A percentile compares a stretch with the other conserved stretches of the same genome.
These are phyloP conservation scores for Emericellopsis atlantica DNA, from an alignment of 2,329 filamentous ascomycete genomes.

Conservation along the genomic window DNA sequence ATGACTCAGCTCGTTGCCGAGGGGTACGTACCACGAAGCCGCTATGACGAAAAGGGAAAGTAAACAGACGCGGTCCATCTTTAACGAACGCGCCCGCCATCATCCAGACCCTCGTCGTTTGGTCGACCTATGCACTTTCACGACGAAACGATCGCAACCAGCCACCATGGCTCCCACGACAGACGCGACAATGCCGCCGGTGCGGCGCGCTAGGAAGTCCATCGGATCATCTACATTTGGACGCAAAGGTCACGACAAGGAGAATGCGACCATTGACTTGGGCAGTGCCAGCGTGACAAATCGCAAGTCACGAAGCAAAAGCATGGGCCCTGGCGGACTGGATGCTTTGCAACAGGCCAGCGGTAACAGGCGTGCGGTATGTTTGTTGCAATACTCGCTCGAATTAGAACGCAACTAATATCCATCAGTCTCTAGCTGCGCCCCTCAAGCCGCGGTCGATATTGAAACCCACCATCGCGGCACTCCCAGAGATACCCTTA, in stretches of 20 bases:
- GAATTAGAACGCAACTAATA: slow-evolving; percentile 5
- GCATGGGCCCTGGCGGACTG: slow-evolving; percentile 81
- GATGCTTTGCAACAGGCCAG: slow-evolving; percentile 65
- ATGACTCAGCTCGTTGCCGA: background rate
- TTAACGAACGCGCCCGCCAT: background rate
- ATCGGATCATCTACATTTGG: slow-evolving; percentile 45
- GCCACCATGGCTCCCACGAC: slow-evolving; percentile 16
- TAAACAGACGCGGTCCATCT: slow-evolving; percentile 21
- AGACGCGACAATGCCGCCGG: slow-evolving; percentile 39
- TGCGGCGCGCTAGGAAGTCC: slow-evolving; percentile 56
- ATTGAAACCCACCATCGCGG: slow-evolving; percentile 65
- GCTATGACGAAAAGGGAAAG: slow-evolving; percentile 12
- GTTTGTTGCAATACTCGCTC: slow-evolving; percentile 6
- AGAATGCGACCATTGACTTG: slow-evolving; percentile 63
- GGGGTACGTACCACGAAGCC: slow-evolving; percentile 9
- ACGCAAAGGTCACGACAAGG: slow-evolving; percentile 51
- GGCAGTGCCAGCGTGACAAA: slow-evolving; percentile 37
- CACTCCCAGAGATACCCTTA: slow-evolving; percentile 53
- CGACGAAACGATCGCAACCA: slow-evolving; percentile 4
- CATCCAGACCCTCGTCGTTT: too few species aligned
- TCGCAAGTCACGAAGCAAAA: slow-evolving; percentile 82
- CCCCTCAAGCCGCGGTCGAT: slow-evolving; percentile 52
- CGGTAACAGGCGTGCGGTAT: slow-evolving; percentile 72
- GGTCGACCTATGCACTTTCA: background rate
- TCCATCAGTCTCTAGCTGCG: slow-evolving; percentile 39